Base-by-base conservation (phyloP, 164 flowering plant species). In the Euptelea pleiosperma region DNA sequence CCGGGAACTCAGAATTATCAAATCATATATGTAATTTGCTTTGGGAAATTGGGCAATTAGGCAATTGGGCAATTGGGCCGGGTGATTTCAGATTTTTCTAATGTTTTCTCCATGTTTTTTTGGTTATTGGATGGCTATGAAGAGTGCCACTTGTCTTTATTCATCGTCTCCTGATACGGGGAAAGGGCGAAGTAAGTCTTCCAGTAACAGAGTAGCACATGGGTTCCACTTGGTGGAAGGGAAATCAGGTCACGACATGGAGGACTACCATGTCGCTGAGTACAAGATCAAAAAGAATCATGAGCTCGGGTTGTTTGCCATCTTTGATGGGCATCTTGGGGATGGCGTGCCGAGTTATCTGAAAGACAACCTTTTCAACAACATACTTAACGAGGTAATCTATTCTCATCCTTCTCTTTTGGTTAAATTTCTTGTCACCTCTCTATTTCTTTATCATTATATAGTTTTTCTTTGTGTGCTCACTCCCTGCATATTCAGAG, bases 281-380 rank as follows among this genome's bases (percentile, higher is more conserved):
- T 82, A 74, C 63, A 67, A 55, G 35, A 55, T 50, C 15, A 72
- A 24, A 29, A 70, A 75, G 53, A 67, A 66, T 29, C 87, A 79
- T 30, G 79, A 55, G 54, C 80, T 85, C 14, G 91, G 90, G 14
- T 42, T 84, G 24, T 84, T 82, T 64, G 90, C 90, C 8, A 82
- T 84, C 37, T 84, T 75, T 52, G 91, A 85, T 61, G 91, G 91
- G 37, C 91, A 85, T 53, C 67, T 79, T 8, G 87, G 91, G 8
- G 82, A 79, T 60, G 58, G 76, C 6, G 87, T 85, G 7, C 78
- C 91, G 1, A 65, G 37, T 63, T 85, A 75, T 61, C 60, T 85
- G 54, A 70, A 69, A 60, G 63, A 68, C 16, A 62, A 85, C 54
- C 80, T 85, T 48, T 85, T 82, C 69, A 52, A 70, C 56, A 82